Evolutionary conservation across 768 basidiomycete genomes (phyloP).

Genomic region (Podaxis rugospora): DNA sequence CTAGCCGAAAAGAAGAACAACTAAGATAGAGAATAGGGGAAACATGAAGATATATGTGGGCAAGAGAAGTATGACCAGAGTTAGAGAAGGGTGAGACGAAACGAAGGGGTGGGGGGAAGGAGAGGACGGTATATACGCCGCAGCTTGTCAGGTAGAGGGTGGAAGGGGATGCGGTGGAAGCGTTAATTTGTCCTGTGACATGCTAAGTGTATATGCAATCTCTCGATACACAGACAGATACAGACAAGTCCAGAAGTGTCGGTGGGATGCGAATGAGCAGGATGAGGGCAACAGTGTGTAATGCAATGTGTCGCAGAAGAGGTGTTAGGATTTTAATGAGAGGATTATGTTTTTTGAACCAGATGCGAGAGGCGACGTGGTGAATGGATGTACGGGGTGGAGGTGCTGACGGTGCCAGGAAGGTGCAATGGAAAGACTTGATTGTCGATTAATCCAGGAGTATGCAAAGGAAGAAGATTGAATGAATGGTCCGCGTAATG

Average conservation of each 20-base stretch:
- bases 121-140: not conserved
- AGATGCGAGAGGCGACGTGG: not conserved
- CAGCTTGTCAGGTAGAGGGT: not conserved
- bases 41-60: too few species aligned
- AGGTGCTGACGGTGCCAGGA: conserved; percentile 3
- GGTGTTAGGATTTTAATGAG: not conserved
- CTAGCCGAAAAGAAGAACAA: not conserved
- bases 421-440: not conserved
- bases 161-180: not conserved
- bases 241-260: not conserved
- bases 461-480: conserved; percentile 5
- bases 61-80: too few species aligned
- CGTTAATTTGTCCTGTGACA: not conserved
- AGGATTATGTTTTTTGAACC: not conserved
- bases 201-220: not conserved
- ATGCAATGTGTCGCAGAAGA: not conserved
- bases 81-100: not conserved
- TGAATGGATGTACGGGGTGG: not conserved
- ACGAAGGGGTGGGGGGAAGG: not conserved
- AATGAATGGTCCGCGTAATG: conserved; percentile 7
- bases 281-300: conserved; percentile 3
- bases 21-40: not conserved
- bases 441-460: conserved; percentile 7
- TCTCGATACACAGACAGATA: not conserved
- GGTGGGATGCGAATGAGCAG: not conserved